Evolutionary conservation across 1,139 yeast species (phyloP).

Genomic region (Suhomyces atakaporum): DNA sequence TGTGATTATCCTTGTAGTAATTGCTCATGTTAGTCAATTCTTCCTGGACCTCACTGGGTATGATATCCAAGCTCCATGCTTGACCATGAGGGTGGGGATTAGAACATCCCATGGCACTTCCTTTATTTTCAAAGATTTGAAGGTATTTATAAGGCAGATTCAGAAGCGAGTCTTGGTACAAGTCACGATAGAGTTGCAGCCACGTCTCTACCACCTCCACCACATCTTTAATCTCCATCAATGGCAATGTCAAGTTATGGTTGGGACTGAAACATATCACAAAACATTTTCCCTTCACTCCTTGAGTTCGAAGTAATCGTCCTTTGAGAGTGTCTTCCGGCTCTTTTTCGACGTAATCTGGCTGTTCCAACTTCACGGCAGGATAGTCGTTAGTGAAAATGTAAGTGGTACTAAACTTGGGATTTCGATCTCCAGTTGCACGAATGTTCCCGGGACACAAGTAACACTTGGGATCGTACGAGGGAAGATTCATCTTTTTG

Average conservation of each 20-base stretch:
- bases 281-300: slow-evolving; percentile 68
- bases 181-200: slow-evolving; percentile 52
- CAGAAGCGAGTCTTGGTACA: slow-evolving; percentile 39
- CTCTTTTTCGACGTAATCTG: slow-evolving; percentile 35
- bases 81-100: slow-evolving; percentile 83
- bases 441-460: slow-evolving; percentile 74
- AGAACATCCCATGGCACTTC: slow-evolving; percentile 81
- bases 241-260: slow-evolving; percentile 67
- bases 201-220: slow-evolving; percentile 57
- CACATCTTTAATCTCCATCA: slow-evolving; percentile 52
- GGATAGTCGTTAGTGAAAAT: slow-evolving; percentile 70
- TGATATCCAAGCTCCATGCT: slow-evolving; percentile 71
- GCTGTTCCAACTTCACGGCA: slow-evolving; percentile 64
- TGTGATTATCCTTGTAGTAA: slow-evolving; percentile 46
- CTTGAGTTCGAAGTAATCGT: slow-evolving; percentile 54
- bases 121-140: slow-evolving; percentile 79
- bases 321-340: slow-evolving; percentile 30
- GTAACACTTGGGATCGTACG: slow-evolving; percentile 67
- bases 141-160: slow-evolving; percentile 57
- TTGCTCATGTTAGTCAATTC: slow-evolving; percentile 55
- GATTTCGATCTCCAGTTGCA: slow-evolving; percentile 66
- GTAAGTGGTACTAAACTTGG: slow-evolving; percentile 58
- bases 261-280: slow-evolving; percentile 78
- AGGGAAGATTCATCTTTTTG: slow-evolving; percentile 46
- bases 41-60: slow-evolving; percentile 69